Evolutionary conservation across 768 basidiomycete species (phyloP).

Genomic region (Suillus clintonianus): DNA sequence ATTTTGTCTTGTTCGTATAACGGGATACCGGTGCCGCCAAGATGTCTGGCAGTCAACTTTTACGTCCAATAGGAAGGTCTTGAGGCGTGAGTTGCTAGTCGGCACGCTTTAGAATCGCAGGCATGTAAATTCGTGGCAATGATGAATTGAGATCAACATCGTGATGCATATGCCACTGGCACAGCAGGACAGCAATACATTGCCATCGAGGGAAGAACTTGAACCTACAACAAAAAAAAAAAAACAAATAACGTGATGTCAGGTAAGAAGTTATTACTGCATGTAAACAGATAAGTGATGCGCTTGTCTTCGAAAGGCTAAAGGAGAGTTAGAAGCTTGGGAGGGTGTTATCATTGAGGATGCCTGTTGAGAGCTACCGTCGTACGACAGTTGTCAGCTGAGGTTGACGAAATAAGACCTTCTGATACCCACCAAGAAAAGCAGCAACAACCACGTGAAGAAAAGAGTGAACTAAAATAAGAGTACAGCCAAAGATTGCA

Average conservation of each 20-base stretch:
- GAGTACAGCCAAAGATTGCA: not conserved
- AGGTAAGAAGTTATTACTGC: not conserved
- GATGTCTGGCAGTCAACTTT: not conserved
- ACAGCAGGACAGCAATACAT: not conserved
- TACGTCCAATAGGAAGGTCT: not conserved
- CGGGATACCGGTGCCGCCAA: not conserved
- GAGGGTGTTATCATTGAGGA: not conserved
- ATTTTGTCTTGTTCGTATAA: not conserved
- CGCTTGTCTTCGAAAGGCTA: not conserved
- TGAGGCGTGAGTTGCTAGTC: not conserved
- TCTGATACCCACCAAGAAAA: not conserved
- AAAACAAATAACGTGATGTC: not conserved
- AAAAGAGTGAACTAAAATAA: not conserved
- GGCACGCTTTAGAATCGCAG: not conserved
- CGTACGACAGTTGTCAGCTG: not conserved
- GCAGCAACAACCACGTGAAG: not conserved
- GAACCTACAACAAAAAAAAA: not conserved
- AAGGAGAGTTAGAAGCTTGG: not conserved
- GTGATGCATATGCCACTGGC: not conserved
- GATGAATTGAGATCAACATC: not conserved
- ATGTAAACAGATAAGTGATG: not conserved
- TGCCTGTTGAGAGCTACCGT: not conserved
- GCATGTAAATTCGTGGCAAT: not conserved
- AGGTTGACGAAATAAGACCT: not conserved
- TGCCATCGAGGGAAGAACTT: not conserved